Conservation (phyloP, 805 yeast genomes). For the Cyberlindnera sargentensis region DNA sequence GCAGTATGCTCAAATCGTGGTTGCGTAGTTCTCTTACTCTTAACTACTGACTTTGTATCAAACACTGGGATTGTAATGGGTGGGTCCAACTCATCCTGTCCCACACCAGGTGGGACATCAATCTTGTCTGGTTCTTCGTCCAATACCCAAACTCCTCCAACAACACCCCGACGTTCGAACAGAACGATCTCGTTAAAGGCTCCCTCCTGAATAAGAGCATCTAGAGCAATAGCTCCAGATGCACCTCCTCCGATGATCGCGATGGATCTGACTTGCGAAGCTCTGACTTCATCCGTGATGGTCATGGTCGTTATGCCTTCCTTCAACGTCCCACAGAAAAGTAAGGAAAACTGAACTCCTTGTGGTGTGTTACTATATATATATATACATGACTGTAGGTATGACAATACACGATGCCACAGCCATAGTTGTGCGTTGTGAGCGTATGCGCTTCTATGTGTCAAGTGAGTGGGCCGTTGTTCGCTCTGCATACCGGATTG, state of each 20-base stretch:
- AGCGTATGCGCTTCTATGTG: no score
- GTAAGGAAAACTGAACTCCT: no score
- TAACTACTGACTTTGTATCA: neutral
- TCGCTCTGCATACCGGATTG: no score
- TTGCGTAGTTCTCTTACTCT: constrained; percentile 7
- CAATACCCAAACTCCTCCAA: constrained; percentile 39
- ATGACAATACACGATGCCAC: no score
- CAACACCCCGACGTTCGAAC: constrained; percentile 32
- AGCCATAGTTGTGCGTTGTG: no score
- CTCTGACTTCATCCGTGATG: neutral
- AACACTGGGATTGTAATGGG: constrained; percentile 9
- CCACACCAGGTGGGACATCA: constrained; percentile 24
- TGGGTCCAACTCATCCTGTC: constrained; percentile 24
- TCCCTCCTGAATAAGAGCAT: constrained; percentile 30
- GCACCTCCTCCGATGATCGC: constrained; percentile 50
- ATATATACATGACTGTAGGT: no score
- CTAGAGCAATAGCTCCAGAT: constrained; percentile 38
- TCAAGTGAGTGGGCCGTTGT: no score
- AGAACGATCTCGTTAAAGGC: constrained; percentile 28
- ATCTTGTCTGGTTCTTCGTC: constrained; percentile 18
- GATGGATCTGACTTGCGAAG: constrained; percentile 19
- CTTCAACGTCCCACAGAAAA: no score
- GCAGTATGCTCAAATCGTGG: constrained; percentile 27
- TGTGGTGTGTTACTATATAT: no score
- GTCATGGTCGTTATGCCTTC: constrained; percentile 19